Base-by-base conservation (phyloP, 345 rosid species). In the Eucalyptus globulus region DNA sequence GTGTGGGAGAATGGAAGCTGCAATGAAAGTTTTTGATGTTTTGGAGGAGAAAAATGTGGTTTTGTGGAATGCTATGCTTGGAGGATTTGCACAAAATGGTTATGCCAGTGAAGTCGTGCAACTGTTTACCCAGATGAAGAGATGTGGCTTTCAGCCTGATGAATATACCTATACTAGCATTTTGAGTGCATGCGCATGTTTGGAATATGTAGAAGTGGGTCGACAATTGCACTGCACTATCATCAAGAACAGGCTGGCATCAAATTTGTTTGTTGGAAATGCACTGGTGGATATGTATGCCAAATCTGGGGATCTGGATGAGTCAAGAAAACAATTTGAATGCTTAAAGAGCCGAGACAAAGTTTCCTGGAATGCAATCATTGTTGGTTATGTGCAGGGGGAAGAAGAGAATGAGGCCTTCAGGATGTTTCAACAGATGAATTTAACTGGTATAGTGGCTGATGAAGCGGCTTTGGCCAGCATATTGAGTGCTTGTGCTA, bases 271-370 rank as follows among this genome's bases (percentile, higher is more conserved):
- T 89, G 97, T 97, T 27, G 97, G 96, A 87, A 97, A 97, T 92
- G 99, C 99, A 49, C 91, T 97, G 93, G 93, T 97, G 86, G 99
- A 97, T 90, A 97, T 96, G 99, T 97, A 97, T 93, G 98, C 99
- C 49, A 97, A 97, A 92, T 95, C 95, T 26, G 95, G 98, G 88
- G 94, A 91, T 87, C 93, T 95, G 43, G 83, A 91, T 85, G 97
- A 97, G 88, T 97, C 99, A 81, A 96, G 97, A 89, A 87, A 91
- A 67, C 94, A 94, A 91, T 97, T 97, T 92, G 98, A 97, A 91
- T 90, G 87, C 69, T 93, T 96, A 90, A 87, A 90, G 87, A 90
- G 89, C 88, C 92, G 86, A 88, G 98, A 97, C 90, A 92, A 91
- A 89, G 92, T 97, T 89, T 94, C 99, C 9, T 97, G 99, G 99